Evolutionary conservation across 495 filamentous ascomycete genomes (phyloP).

Genomic region (Sphaerosporella brunnea): DNA sequence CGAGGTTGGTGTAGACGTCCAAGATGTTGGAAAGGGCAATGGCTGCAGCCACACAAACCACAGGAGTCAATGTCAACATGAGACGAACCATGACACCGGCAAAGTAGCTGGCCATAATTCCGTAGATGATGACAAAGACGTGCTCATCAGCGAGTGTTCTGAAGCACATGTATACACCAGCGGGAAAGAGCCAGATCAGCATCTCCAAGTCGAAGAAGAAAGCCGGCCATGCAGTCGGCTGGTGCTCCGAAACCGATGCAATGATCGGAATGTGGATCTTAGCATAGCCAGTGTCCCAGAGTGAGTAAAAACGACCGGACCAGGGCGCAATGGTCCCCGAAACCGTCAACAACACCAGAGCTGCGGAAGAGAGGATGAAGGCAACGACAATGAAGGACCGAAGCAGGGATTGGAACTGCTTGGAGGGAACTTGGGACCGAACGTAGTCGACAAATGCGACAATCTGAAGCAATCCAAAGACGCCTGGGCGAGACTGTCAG

Average conservation of each 20-base stretch:
- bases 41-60: slow-evolving; percentile 89
- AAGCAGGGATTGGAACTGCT: slow-evolving; percentile 78
- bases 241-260: slow-evolving; percentile 96
- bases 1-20: slow-evolving; percentile 59
- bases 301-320: slow-evolving; percentile 97
- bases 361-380: slow-evolving; percentile 49
- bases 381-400: slow-evolving; percentile 63
- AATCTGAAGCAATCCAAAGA: slow-evolving; percentile 90
- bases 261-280: slow-evolving; percentile 99
- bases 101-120: slow-evolving; percentile 90
- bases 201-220: slow-evolving; percentile 99
- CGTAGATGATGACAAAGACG: slow-evolving; percentile 94
- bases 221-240: slow-evolving; percentile 98
- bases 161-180: slow-evolving; percentile 97
- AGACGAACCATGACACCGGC: slow-evolving; percentile 98
- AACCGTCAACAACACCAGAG: slow-evolving; percentile 64
- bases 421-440: slow-evolving; percentile 66
- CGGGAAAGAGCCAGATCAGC: slow-evolving; percentile 97
- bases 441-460: slow-evolving; percentile 87
- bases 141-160: slow-evolving; percentile 85
- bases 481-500: slow-evolving; percentile 35
- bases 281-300: slow-evolving; percentile 98
- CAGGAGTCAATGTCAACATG: slow-evolving; percentile 92
- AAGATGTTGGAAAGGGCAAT: slow-evolving; percentile 76
- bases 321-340: slow-evolving; percentile 89